Evolutionary conservation across 2,329 filamentous ascomycete species (phyloP).

Genomic region (Hypocreales sp.): DNA sequence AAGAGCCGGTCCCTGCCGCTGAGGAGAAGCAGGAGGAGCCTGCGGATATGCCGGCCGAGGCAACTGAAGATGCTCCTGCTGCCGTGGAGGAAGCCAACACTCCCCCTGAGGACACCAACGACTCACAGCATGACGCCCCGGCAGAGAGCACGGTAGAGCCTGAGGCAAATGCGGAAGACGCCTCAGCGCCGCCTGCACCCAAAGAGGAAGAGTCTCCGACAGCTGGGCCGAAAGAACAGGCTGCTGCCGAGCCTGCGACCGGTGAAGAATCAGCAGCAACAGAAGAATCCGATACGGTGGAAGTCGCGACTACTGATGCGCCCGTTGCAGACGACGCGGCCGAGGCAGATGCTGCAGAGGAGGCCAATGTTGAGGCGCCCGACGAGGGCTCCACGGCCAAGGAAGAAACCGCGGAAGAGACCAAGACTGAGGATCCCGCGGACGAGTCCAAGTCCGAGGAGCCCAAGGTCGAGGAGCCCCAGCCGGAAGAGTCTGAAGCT

Average conservation of each 20-base stretch:
- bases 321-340: too few species aligned
- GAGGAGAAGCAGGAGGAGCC: not conserved
- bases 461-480: too few species aligned
- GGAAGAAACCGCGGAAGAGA: not conserved
- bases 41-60: not conserved
- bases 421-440: not conserved
- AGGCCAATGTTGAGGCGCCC: not conserved
- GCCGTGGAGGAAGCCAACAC: not conserved
- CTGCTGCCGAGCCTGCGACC: too few species aligned
- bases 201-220: too few species aligned
- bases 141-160: not conserved
- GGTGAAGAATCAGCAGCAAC: too few species aligned
- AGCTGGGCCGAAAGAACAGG: too few species aligned
- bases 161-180: not conserved
- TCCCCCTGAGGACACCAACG: not conserved
- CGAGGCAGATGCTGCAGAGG: not conserved
- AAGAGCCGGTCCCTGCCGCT: not conserved
- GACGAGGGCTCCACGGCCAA: not conserved
- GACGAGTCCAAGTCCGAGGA: conserved; percentile 1
- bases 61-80: not conserved
- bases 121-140: not conserved
- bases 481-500: conserved; percentile 1
- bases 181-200: too few species aligned
- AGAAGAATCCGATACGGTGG: too few species aligned
- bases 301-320: too few species aligned